Conservation (phyloP, 306 rosid species). For the Inga laurina region DNA sequence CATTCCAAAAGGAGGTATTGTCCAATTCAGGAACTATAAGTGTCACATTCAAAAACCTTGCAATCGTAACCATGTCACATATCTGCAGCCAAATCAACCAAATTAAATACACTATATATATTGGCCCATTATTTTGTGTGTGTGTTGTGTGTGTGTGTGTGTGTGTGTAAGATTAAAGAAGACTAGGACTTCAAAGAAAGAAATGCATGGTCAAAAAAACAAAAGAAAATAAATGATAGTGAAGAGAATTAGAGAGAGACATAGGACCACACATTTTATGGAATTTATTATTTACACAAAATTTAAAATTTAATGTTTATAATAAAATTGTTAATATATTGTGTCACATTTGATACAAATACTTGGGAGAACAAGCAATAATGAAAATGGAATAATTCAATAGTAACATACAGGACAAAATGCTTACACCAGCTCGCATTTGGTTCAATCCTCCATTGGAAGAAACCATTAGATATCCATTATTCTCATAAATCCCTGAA, state of each 20-base stretch:
- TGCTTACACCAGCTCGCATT: conserved; percentile 74
- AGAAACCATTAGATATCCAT: conserved; percentile 75
- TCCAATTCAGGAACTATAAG: conserved; percentile 74
- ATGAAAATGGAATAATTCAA: background rate
- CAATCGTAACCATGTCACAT: conserved; percentile 78
- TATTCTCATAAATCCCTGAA: conserved; percentile 58
- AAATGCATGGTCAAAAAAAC: no score
- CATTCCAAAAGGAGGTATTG: conserved; percentile 75
- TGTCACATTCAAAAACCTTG: conserved; percentile 62
- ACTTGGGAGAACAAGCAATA: background rate
- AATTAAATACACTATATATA: background rate
- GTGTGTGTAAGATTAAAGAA: background rate
- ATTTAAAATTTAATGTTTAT: background rate
- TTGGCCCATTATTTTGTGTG: background rate
- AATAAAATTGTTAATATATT: background rate
- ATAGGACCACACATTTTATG: background rate
- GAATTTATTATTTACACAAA: background rate
- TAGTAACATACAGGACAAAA: background rate
- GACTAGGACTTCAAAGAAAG: background rate
- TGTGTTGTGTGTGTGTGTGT: no score
- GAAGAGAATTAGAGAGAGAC: background rate
- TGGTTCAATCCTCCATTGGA: conserved; percentile 81
- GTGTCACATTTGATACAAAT: background rate
- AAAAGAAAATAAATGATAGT: background rate
- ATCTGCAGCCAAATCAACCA: conserved; percentile 40